Percentiles rank a stretch among this genome's conserved stretches.
These are phyloP conservation scores for Mycena venus DNA, from an alignment of 768 basidiomycete genomes.

Conservation along the genomic window DNA sequence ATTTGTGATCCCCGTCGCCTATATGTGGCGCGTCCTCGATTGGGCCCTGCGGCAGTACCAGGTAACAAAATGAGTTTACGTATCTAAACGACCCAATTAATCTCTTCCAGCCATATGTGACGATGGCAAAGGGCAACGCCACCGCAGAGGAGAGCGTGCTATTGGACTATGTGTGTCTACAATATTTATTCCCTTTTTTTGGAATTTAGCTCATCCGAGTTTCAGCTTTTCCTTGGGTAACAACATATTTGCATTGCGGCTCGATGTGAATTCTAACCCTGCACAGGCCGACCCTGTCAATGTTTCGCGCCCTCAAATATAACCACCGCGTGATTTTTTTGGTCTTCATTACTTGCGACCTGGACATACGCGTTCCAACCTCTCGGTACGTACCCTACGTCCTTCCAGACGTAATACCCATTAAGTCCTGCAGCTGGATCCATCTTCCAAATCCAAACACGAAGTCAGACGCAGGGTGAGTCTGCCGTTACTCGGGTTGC, in stretches of 20 bases:
- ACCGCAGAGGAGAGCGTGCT: conserved; percentile 72
- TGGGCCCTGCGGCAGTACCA: conserved; percentile 71
- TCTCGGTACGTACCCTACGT: conserved; percentile 55
- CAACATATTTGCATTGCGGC: background rate
- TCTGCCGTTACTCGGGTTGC: background rate
- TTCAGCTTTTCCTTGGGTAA: conserved; percentile 62
- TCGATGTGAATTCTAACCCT: background rate
- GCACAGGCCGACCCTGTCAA: conserved; percentile 55
- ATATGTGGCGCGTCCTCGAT: conserved; percentile 66
- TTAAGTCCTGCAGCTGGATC: conserved; percentile 52
- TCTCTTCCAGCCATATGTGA: conserved; percentile 70
- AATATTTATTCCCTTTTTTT: background rate
- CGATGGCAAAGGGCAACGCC: conserved; percentile 65
- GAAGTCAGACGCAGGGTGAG: conserved; percentile 34
- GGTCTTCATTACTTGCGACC: conserved; percentile 65
- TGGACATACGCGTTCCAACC: conserved; percentile 67
- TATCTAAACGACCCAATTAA: background rate
- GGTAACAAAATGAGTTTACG: conserved; percentile 48
- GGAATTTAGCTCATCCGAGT: background rate
- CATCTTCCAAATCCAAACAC: conserved; percentile 52
- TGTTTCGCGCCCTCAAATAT: conserved; percentile 62
- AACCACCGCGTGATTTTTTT: conserved; percentile 67
- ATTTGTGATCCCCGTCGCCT: conserved; percentile 63
- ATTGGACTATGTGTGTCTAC: conserved; percentile 69
- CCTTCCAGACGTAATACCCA: conserved; percentile 38